Percentiles rank a stretch among this genome's conserved stretches.
These are phyloP conservation scores for Olyra latifolia DNA, from an alignment of 176 grass and related monocot species.

Conservation along the genomic window DNA sequence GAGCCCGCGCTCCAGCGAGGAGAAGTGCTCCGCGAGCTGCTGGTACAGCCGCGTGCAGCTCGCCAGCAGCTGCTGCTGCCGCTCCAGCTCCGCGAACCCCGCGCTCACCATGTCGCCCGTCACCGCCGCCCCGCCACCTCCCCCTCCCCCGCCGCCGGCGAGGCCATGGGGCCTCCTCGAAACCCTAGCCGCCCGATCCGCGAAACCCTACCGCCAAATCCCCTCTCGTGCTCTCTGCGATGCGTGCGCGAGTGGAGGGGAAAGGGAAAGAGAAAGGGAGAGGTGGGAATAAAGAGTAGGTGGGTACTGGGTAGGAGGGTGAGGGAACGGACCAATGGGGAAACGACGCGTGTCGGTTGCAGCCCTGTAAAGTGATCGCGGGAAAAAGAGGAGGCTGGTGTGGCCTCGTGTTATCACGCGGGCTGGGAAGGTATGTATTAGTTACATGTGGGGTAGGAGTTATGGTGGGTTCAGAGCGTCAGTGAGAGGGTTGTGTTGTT, in stretches of 20 bases:
- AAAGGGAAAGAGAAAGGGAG: conserved; percentile 18
- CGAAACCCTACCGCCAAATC: conserved; percentile 49
- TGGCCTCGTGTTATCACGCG: neutral
- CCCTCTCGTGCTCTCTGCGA: neutral
- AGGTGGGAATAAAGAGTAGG: conserved; percentile 9
- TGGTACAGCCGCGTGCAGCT: conserved; percentile 86
- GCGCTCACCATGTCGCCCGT: conserved; percentile 47
- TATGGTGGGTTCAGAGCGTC: rapidly evolving
- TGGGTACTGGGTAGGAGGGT: neutral
- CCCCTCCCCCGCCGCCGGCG: conserved; percentile 18
- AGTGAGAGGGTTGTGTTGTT: rapidly evolving
- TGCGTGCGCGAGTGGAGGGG: neutral
- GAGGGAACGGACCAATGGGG: neutral
- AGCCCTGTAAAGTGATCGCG: conserved; percentile 37
- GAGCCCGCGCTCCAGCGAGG: conserved; percentile 64
- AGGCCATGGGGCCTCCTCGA: neutral
- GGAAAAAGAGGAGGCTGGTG: neutral
- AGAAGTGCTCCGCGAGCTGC: conserved; percentile 86
- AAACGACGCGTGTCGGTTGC: conserved; percentile 16
- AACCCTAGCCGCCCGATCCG: conserved; percentile 38
- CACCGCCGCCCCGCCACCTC: neutral
- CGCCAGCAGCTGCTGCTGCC: conserved; percentile 80
- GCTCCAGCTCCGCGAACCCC: conserved; percentile 85
- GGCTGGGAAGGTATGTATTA: rapidly evolving
- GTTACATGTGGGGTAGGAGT: neutral